phyloP scores from a whole-genome alignment of 148 eudicot genomes.

The Spergularia bocconei region DNA sequence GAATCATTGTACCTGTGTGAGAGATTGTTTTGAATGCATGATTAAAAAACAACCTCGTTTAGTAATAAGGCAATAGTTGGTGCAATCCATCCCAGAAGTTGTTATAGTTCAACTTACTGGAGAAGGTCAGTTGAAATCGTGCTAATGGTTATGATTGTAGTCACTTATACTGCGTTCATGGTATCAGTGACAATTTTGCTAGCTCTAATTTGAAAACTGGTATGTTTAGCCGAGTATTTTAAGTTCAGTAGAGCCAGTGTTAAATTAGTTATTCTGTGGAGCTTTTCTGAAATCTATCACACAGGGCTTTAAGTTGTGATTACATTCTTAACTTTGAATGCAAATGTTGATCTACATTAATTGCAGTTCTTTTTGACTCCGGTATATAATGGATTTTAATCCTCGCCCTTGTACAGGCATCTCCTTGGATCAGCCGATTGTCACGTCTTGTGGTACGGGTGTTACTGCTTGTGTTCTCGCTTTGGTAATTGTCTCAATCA shows the following conservation, averaged over 20 bases:
- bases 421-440: constrained; percentile 60
- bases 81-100: too few species aligned
- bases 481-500: constrained; percentile 45
- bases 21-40: background rate
- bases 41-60: background rate
- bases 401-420: constrained; percentile 48
- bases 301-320: background rate
- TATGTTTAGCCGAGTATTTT: background rate
- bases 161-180: background rate
- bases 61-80: too few species aligned
- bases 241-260: background rate
- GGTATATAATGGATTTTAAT: constrained; percentile 9
- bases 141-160: background rate
- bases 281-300: background rate
- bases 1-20: background rate
- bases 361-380: background rate
- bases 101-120: background rate
- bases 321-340: background rate
- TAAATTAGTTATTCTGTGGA: background rate
- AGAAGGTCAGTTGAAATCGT: background rate
- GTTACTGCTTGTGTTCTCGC: constrained; percentile 92
- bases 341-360: background rate
- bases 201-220: background rate
- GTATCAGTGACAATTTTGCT: background rate
- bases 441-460: constrained; percentile 91